phyloP scores from a whole-genome alignment of 768 basidiomycete species.

The Hirschioporus abietinus region DNA sequence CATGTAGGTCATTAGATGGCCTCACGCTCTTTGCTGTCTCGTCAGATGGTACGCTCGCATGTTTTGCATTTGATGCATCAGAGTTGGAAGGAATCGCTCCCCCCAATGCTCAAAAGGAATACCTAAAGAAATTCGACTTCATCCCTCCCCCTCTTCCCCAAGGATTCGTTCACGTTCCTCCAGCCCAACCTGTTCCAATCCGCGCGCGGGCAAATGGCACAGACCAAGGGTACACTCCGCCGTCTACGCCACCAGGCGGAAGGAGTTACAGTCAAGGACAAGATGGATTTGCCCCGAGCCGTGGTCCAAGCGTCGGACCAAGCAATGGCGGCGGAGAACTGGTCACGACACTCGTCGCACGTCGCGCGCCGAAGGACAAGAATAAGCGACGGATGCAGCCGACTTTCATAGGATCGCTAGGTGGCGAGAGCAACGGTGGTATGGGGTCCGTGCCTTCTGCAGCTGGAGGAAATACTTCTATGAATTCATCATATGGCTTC shows the following conservation, averaged over 20 bases:
- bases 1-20: constrained; percentile 83
- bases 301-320: neutral
- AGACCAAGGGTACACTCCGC: neutral
- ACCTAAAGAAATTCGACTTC: constrained; percentile 80
- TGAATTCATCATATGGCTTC: constrained; percentile 11
- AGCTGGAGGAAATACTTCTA: constrained; percentile 13
- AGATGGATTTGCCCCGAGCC: constrained; percentile 33
- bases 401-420: constrained; percentile 27
- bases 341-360: constrained; percentile 71
- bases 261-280: constrained; percentile 14
- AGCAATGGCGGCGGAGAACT: constrained; percentile 46
- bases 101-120: constrained; percentile 66
- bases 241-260: neutral
- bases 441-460: constrained; percentile 31
- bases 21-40: constrained; percentile 90
- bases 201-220: neutral
- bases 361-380: constrained; percentile 41
- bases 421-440: constrained; percentile 7
- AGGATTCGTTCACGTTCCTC: constrained; percentile 55
- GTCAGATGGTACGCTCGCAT: constrained; percentile 91
- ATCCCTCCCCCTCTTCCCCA: constrained; percentile 59
- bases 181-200: neutral
- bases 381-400: constrained; percentile 64
- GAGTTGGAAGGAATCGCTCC: constrained; percentile 82
- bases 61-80: constrained; percentile 74